phyloP scores from a whole-genome alignment of 2,329 filamentous ascomycete species.

The Phaeosphaeriaceae sp. region DNA sequence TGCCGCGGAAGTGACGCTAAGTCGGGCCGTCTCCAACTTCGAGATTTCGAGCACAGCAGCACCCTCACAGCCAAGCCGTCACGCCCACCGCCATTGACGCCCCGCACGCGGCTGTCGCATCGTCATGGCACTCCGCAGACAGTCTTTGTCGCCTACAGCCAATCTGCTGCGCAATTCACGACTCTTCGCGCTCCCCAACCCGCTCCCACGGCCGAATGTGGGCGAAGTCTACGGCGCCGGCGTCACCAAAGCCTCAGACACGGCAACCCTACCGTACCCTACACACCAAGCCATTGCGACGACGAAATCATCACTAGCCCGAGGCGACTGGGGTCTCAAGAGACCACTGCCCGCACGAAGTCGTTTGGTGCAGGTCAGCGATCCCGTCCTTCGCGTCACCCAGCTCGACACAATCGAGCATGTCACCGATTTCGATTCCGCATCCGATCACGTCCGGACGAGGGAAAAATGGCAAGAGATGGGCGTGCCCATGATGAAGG shows the following conservation, averaged over 20 bases:
- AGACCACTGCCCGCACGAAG: constrained; percentile 78
- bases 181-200: constrained; percentile 84
- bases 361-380: constrained; percentile 68
- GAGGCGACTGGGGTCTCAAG: constrained; percentile 94
- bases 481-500: constrained; percentile 69
- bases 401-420: constrained; percentile 85
- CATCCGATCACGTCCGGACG: constrained; percentile 80
- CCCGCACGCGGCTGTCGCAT: constrained; percentile 45
- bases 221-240: constrained; percentile 55
- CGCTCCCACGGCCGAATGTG: constrained; percentile 68
- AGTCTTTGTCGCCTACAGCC: constrained; percentile 63
- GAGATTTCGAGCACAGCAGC: constrained; percentile 10
- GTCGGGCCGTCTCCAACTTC: not conserved
- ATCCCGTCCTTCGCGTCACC: constrained; percentile 78
- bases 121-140: constrained; percentile 44
- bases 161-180: constrained; percentile 83
- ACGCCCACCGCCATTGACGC: constrained; percentile 30
- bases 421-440: constrained; percentile 86
- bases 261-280: constrained; percentile 79
- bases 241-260: constrained; percentile 64
- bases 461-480: constrained; percentile 88
- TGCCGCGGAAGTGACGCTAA: constrained; percentile 20
- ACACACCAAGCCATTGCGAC: constrained; percentile 83
- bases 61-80: constrained; percentile 32
- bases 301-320: constrained; percentile 71